Base-by-base conservation (phyloP, 768 basidiomycete genomes). In the Cystoderma amianthinum region DNA sequence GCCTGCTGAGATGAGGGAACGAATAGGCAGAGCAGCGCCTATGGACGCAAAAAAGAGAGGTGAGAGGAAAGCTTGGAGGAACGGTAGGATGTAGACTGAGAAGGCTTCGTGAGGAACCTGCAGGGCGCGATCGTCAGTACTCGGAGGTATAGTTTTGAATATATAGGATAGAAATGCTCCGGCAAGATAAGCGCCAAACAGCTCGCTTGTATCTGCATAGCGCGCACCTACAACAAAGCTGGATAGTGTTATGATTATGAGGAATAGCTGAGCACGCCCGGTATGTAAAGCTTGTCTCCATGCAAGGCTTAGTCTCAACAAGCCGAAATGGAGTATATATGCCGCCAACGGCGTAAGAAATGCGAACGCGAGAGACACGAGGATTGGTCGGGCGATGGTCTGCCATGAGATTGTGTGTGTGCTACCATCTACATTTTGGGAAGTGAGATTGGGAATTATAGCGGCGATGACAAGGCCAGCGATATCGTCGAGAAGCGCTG, bases 41-140 rank as follows among this genome's bases (percentile, higher is more conserved):
- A 85, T 79, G 25, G 77, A 78, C 4, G 72, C 76, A 46, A 85
- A 85, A 64, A 85, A 85, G 2, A 84, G 53, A 1, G 84, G 82
- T 0, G 70, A 66, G 18, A 84, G 60, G 24, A 84, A 48, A 33
- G 55, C 53, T 33, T 60, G 48, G 38, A 71, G 59, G 13, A 71
- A 32, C 12, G 69, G 68, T 34, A 46, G 44, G 39, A 77, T 46
- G 43, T 65, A 59, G 1, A 36, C 28, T 6, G 63, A 49, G 57
- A 71, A 78, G 4, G 65, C 45, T 21, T 48, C 41, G 11, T 36
- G 17, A 21, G 47, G 40, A 22, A 47, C 47, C 28, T 36, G 34
- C 37, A 37, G 32, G 11, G 21, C 15, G 13, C 38, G 23, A 11
- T 34, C 9, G n/a, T 22, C 16, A 10, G 15, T 2, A 16, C 11